These are phyloP conservation scores for Flagelloscypha sp. DNA, from an alignment of 768 basidiomycete genomes.

Conservation along the genomic window DNA sequence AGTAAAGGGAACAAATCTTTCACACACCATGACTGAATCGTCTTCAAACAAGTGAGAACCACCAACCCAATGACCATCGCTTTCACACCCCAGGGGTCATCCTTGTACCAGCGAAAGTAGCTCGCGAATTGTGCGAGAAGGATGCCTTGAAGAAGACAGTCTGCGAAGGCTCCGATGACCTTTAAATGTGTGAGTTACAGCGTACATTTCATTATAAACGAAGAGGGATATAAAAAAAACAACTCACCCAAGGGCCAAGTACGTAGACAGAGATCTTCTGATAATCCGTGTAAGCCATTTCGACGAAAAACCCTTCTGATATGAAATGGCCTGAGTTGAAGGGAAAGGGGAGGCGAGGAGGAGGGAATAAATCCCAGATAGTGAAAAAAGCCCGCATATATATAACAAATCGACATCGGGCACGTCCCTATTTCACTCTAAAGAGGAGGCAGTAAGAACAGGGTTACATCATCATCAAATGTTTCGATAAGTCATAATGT, in stretches of 20 bases:
- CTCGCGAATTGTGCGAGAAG: conserved; percentile 23
- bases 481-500: too few relatives aligned
- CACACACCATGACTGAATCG: conserved; percentile 24
- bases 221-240: background rate
- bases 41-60: conserved; percentile 21
- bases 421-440: too few relatives aligned
- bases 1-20: background rate
- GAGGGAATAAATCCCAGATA: too few relatives aligned
- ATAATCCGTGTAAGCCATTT: too few relatives aligned
- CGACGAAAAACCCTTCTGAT: too few relatives aligned
- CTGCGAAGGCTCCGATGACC: conserved; percentile 22
- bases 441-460: too few relatives aligned
- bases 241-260: conserved; percentile 25
- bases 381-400: too few relatives aligned
- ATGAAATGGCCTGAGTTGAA: too few relatives aligned
- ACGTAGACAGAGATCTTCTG: conserved; percentile 19
- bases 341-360: too few relatives aligned
- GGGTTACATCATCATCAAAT: too few relatives aligned
- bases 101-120: conserved; percentile 17
- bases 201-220: background rate
- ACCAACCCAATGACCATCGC: conserved; percentile 17
- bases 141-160: conserved; percentile 23
- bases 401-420: too few relatives aligned
- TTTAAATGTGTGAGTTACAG: conserved; percentile 4
- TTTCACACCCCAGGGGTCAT: conserved; percentile 15